Evolutionary conservation across 495 filamentous ascomycete genomes (phyloP), one percentile per base, ranked within the genome.

Genomic region (Lasiosphaeria miniovina): DNA sequence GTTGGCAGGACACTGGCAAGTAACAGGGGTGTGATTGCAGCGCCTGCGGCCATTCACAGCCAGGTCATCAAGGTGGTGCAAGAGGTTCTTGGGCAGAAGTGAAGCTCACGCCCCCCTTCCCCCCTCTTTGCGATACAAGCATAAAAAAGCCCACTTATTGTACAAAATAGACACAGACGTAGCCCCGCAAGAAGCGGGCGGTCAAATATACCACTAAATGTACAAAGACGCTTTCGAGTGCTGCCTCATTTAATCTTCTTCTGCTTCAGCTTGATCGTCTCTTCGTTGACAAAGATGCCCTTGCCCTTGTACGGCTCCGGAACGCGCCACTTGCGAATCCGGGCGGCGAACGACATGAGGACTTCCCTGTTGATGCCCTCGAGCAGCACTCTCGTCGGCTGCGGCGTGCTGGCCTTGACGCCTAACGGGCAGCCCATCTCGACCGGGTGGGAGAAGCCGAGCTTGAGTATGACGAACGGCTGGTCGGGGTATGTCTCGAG

Each of bases 291-390:
- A 66, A 98, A 98, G 62, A 98, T 97, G 68, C 94, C 94, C 85
- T 98, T 97, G 55, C 94, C 94, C 86, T 98, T 98, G 76, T 98
- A 98, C 53, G 95, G 94, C 75, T 98, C 94, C 43, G 94, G 94
- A 61, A 78, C 81, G 73, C 95, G 86, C 94, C 94, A 98, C 68
- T 76, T 83, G 58, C 90, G 78, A 60, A 98, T 93, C 68, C 85
- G 80, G 3, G 95, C 93, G 31, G 94, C 95, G 71, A 97, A 96
- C 62, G 88, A 82, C 77, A 90, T 93, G 61, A 98, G 86, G 48
- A 86, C 79, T 64, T 92, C 84, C 77, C 90, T 93, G 71, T 98
- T 85, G 14, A 84, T 77, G 32, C 94, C 90, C 77, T 98, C 91
- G 51, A 98, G 76, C 58, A 98, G 74, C 55, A 98, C 93, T 58